Conservation (phyloP, 1,284 basidiomycete genomes). For the Tranzscheliella williamsii region DNA sequence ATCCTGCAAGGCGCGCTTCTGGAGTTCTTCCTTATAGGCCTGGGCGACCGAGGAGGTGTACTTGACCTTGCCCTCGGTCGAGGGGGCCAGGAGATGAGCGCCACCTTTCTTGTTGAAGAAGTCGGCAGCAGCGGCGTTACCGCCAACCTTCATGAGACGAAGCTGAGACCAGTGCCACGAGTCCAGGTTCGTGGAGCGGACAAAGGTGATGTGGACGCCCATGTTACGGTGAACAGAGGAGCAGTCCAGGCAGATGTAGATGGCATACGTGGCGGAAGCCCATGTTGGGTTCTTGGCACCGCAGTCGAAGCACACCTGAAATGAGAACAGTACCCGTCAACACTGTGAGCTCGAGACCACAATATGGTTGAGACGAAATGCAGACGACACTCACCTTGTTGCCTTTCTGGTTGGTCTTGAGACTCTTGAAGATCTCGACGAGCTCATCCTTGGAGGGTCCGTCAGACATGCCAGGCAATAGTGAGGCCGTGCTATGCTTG, state of each 20-base stretch:
- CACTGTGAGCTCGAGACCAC: too few relatives aligned
- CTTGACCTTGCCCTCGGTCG: slow-evolving; percentile 79
- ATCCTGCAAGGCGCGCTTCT: slow-evolving; percentile 80
- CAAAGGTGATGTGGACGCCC: slow-evolving; percentile 98
- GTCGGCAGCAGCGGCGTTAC: slow-evolving; percentile 83
- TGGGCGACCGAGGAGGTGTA: slow-evolving; percentile 82
- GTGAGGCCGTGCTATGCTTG: too few relatives aligned
- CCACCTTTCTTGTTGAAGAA: slow-evolving; percentile 90
- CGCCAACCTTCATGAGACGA: slow-evolving; percentile 93
- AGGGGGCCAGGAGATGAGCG: slow-evolving; percentile 70
- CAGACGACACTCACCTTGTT: slow-evolving; percentile 45
- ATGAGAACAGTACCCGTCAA: neutral
- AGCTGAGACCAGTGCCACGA: slow-evolving; percentile 89
- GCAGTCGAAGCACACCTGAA: slow-evolving; percentile 93
- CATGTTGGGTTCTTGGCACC: slow-evolving; percentile 95
- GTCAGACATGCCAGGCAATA: slow-evolving; percentile 47
- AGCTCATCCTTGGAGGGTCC: slow-evolving; percentile 56
- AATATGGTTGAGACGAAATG: neutral
- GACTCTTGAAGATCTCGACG: slow-evolving; percentile 59
- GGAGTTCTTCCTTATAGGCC: slow-evolving; percentile 90
- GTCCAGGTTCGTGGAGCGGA: slow-evolving; percentile 95
- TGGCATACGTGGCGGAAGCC: slow-evolving; percentile 93
- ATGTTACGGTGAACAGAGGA: slow-evolving; percentile 93
- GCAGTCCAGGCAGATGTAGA: slow-evolving; percentile 98
- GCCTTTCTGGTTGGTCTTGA: slow-evolving; percentile 48